A percentile compares a stretch with the other conserved stretches of the same genome.
Conservation (phyloP, 202 grass and related monocot species). For the Panicum hallii region DNA sequence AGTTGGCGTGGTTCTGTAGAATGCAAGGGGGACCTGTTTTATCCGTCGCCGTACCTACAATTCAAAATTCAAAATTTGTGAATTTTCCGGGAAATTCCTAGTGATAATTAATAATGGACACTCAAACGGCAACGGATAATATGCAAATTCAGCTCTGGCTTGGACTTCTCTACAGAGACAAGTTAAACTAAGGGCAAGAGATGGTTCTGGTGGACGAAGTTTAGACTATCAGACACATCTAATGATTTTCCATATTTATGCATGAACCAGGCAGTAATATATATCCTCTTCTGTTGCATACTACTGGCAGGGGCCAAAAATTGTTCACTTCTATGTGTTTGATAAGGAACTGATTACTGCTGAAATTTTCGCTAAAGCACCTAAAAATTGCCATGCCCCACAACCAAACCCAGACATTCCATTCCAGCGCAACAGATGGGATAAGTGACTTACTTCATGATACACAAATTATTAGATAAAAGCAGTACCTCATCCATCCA, state of each 20-base stretch:
- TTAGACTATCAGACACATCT: background rate
- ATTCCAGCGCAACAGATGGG: background rate
- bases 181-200: background rate
- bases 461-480: constrained; percentile 25
- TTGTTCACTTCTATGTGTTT: background rate
- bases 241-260: background rate
- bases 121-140: constrained; percentile 35
- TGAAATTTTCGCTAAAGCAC: background rate
- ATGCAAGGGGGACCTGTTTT: constrained; percentile 97
- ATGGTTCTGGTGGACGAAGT: background rate
- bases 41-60: constrained; percentile 84
- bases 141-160: constrained; percentile 11
- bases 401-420: background rate
- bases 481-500: background rate
- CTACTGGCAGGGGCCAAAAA: background rate
- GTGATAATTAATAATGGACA: constrained; percentile 5
- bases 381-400: background rate
- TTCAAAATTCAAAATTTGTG: constrained; percentile 40
- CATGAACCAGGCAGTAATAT: background rate
- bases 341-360: background rate
- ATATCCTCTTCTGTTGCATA: background rate
- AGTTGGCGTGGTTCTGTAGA: constrained; percentile 76
- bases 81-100: constrained; percentile 25
- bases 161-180: constrained; percentile 4
- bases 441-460: background rate